phyloP scores from a whole-genome alignment of 2,329 filamentous ascomycete genomes.

The Teratosphaeria nubilosa region DNA sequence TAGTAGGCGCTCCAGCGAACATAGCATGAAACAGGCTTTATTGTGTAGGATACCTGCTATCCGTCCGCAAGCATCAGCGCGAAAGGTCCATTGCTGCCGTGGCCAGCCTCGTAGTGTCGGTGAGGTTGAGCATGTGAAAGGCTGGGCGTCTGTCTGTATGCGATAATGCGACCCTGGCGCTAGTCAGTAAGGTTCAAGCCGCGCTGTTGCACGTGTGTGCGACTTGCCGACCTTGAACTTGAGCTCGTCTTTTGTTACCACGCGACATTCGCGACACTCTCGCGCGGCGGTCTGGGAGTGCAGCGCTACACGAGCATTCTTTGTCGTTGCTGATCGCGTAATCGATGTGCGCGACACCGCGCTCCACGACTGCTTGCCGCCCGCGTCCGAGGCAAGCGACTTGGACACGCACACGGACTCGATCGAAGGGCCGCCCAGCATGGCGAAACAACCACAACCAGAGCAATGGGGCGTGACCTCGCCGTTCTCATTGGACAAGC shows the following conservation, averaged over 20 bases:
- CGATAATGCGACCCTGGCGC: too few species aligned
- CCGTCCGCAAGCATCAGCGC: too few species aligned
- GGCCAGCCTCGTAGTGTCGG: too few species aligned
- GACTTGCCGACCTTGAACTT: not conserved
- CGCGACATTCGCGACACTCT: not conserved
- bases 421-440: not conserved
- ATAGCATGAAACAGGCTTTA: too few species aligned
- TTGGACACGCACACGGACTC: not conserved
- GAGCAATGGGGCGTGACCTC: slow-evolving; percentile 5
- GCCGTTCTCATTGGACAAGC: slow-evolving; percentile 67
- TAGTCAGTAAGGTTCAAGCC: not conserved
- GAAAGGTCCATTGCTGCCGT: too few species aligned
- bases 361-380: not conserved
- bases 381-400: not conserved
- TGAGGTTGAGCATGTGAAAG: not conserved
- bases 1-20: too few species aligned
- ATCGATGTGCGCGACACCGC: not conserved
- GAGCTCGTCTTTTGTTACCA: not conserved
- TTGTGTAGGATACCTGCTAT: too few species aligned
- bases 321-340: not conserved
- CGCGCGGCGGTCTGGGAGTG: not conserved
- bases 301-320: not conserved
- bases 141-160: not conserved
- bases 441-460: slow-evolving; percentile 4
- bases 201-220: not conserved